These are phyloP conservation scores for Penicillium paneum DNA, from an alignment of 2,329 filamentous ascomycete genomes.

Conservation along the genomic window DNA sequence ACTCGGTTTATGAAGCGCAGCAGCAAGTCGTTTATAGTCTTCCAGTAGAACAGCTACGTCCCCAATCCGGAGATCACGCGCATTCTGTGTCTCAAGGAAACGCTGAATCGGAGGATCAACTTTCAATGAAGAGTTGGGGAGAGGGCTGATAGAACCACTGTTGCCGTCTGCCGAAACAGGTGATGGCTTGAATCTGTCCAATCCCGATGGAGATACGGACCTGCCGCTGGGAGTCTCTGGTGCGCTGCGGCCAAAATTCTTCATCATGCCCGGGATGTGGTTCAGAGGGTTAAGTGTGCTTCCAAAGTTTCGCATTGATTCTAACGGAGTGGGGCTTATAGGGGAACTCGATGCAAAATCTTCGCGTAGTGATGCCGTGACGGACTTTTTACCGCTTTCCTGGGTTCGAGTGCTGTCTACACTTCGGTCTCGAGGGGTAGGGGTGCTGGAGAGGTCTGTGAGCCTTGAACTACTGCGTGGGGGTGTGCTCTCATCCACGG, in stretches of 20 bases:
- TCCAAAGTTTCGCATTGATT: constrained; percentile 77
- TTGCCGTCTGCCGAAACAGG: constrained; percentile 18
- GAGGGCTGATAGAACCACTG: constrained; percentile 9
- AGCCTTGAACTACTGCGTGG: constrained; percentile 39
- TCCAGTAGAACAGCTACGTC: constrained; percentile 69
- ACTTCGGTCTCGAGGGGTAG: constrained; percentile 65
- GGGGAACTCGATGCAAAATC: constrained; percentile 19
- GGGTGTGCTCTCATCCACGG: constrained; percentile 34
- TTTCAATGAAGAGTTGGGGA: constrained; percentile 14
- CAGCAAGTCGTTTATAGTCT: constrained; percentile 71
- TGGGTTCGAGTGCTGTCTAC: constrained; percentile 60
- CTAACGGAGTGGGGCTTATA: constrained; percentile 59
- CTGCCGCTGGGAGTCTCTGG: constrained; percentile 46
- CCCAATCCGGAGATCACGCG: constrained; percentile 66
- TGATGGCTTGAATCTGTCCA: constrained; percentile 36
- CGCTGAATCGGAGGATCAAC: constrained; percentile 63
- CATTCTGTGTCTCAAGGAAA: constrained; percentile 70
- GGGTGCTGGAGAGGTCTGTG: constrained; percentile 67
- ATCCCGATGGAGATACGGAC: constrained; percentile 40
- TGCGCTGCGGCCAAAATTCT: constrained; percentile 62
- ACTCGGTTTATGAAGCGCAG: constrained; percentile 55
- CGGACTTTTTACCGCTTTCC: constrained; percentile 42
- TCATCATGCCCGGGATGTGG: constrained; percentile 72
- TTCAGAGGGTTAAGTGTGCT: constrained; percentile 80
- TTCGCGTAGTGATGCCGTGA: constrained; percentile 24